These are phyloP conservation scores for Aspergillus sp. DNA, from an alignment of 2,329 filamentous ascomycete species.

Conservation along the genomic window DNA sequence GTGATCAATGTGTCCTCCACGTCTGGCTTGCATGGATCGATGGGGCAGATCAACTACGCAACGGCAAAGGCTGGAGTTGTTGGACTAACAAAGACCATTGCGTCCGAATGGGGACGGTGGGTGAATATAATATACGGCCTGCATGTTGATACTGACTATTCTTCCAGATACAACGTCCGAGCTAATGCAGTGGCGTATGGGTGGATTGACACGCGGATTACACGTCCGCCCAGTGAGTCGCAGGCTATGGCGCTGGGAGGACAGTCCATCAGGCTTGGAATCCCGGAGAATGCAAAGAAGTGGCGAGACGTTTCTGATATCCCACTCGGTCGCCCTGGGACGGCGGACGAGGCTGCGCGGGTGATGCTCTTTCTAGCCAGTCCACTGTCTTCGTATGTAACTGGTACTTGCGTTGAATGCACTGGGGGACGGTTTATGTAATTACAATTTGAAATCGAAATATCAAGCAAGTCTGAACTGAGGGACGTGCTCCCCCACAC, in stretches of 20 bases:
- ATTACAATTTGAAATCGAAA: background rate
- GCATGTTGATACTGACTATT: background rate
- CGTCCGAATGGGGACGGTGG: constrained; percentile 52
- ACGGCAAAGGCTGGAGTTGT: constrained; percentile 54
- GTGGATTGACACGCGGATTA: constrained; percentile 69
- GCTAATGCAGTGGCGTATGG: constrained; percentile 48
- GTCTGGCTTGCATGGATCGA: constrained; percentile 44
- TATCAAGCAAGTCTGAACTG: background rate
- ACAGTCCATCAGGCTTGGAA: constrained; percentile 1
- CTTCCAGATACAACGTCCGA: background rate
- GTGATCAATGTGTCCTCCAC: constrained; percentile 57
- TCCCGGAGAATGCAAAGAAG: constrained; percentile 14
- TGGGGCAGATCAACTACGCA: constrained; percentile 55
- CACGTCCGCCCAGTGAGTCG: constrained; percentile 21
- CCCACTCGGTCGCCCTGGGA: constrained; percentile 69
- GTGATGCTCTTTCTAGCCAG: constrained; percentile 20
- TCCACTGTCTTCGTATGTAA: constrained; percentile 20
- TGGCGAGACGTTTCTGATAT: constrained; percentile 56
- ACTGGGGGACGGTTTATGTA: background rate
- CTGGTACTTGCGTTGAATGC: background rate
- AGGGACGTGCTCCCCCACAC: background rate
- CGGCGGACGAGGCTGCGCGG: constrained; percentile 44
- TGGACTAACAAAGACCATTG: constrained; percentile 55
- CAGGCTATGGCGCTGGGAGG: background rate
- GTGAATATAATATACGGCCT: background rate